These are phyloP conservation scores for Aspergillus affinis DNA, from an alignment of 495 filamentous ascomycete genomes.

Conservation along the genomic window DNA sequence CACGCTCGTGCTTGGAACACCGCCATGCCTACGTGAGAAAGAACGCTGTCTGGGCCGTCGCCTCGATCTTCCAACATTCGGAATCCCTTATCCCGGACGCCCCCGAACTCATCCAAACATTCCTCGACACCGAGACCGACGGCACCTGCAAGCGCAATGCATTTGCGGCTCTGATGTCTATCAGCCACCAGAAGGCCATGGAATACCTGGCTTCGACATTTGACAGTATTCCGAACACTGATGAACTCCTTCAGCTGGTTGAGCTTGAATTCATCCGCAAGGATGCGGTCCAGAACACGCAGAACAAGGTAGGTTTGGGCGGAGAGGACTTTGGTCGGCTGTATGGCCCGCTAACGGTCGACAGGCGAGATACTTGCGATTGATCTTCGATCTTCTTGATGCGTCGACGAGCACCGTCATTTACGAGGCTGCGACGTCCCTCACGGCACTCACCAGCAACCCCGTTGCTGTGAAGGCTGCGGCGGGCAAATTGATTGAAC, in stretches of 20 bases:
- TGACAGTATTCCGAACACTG: conserved; percentile 89
- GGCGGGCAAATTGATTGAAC: conserved; percentile 92
- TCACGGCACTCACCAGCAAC: conserved; percentile 92
- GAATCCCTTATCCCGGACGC: conserved; percentile 93
- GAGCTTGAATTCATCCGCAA: conserved; percentile 97
- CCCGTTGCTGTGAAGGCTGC: conserved; percentile 98
- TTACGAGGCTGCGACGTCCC: conserved; percentile 97
- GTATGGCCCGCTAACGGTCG: conserved; percentile 25
- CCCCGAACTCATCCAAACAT: conserved; percentile 84
- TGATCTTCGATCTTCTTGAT: conserved; percentile 97
- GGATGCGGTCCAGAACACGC: conserved; percentile 90
- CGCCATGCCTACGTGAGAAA: conserved; percentile 97
- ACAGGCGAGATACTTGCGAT: conserved; percentile 81
- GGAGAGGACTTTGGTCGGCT: neutral
- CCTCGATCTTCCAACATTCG: conserved; percentile 90
- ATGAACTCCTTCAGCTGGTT: conserved; percentile 89
- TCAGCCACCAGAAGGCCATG: conserved; percentile 89
- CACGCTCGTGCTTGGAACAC: conserved; percentile 88
- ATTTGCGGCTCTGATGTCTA: conserved; percentile 85
- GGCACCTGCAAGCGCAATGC: conserved; percentile 98
- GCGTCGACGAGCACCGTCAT: conserved; percentile 91
- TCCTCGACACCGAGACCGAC: conserved; percentile 90
- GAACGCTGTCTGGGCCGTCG: conserved; percentile 92
- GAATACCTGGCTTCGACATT: conserved; percentile 90
- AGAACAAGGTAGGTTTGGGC: conserved; percentile 72